Percentiles rank a stretch among this genome's conserved stretches.
These are phyloP conservation scores for Botrytis aclada DNA, from an alignment of 2,329 filamentous ascomycete species.

Conservation along the genomic window DNA sequence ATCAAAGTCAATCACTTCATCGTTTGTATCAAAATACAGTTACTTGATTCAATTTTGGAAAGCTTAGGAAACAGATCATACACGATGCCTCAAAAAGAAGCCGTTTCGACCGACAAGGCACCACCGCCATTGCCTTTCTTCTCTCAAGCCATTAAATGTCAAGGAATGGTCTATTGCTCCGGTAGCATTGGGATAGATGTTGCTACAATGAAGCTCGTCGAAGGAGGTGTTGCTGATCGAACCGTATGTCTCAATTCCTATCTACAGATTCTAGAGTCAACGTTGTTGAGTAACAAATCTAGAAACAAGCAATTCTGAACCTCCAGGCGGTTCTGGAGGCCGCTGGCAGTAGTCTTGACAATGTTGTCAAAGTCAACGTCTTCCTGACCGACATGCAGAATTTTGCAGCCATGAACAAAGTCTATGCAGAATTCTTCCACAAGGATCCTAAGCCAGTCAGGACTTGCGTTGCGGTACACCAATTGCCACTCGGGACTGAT, in stretches of 20 bases:
- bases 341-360: slow-evolving; percentile 55
- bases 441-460: slow-evolving; percentile 47
- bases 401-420: slow-evolving; percentile 58
- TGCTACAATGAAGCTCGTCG: slow-evolving; percentile 50
- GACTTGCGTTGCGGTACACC: slow-evolving; percentile 51
- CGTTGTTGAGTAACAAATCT: neutral
- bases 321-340: slow-evolving; percentile 57
- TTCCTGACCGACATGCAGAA: slow-evolving; percentile 64
- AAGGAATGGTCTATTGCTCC: slow-evolving; percentile 69
- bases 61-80: neutral
- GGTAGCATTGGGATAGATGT: slow-evolving; percentile 59
- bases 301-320: slow-evolving; percentile 57
- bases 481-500: slow-evolving; percentile 49
- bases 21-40: neutral
- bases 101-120: slow-evolving; percentile 35
- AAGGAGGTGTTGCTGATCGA: slow-evolving; percentile 54
- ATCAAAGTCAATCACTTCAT: neutral
- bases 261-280: neutral
- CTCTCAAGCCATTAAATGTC: slow-evolving; percentile 59
- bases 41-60: slow-evolving; percentile 38
- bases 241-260: slow-evolving; percentile 43
- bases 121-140: slow-evolving; percentile 53
- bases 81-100: slow-evolving; percentile 26
- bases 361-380: slow-evolving; percentile 65
- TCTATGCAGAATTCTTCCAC: slow-evolving; percentile 50